Percentiles rank a stretch among this genome's conserved stretches.
phyloP scores from a whole-genome alignment of 1,139 yeast species.

The Candida gigantensis region DNA sequence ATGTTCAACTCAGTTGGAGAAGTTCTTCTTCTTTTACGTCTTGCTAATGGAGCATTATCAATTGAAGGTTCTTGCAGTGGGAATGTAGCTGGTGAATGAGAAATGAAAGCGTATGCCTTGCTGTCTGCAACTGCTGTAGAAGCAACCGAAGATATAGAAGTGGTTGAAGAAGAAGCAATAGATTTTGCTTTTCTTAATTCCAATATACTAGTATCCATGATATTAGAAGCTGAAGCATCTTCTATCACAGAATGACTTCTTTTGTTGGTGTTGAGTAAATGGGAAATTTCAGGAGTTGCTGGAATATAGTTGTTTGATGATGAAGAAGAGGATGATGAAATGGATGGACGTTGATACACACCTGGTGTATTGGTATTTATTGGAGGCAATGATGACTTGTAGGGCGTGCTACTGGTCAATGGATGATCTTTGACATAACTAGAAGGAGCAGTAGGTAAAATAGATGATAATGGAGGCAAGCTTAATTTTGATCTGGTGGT shows the following conservation, averaged over 20 bases:
- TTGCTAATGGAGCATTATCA: constrained; percentile 86
- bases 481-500: constrained; percentile 17
- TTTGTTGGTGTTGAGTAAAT: constrained; percentile 1
- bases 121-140: constrained; percentile 10
- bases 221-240: background rate
- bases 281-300: constrained; percentile 15
- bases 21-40: constrained; percentile 94
- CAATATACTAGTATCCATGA: constrained; percentile 15
- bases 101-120: constrained; percentile 80
- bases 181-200: constrained; percentile 13
- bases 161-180: constrained; percentile 8
- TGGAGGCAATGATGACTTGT: constrained; percentile 26
- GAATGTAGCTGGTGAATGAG: constrained; percentile 86
- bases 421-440: constrained; percentile 30
- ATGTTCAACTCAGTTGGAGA: constrained; percentile 82
- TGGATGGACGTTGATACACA: constrained; percentile 1
- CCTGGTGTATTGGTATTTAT: constrained; percentile 20
- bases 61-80: constrained; percentile 82
- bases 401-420: constrained; percentile 29
- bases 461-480: constrained; percentile 46
- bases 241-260: background rate
- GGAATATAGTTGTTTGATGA: constrained; percentile 6
- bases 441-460: constrained; percentile 26
- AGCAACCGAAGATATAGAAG: constrained; percentile 14
- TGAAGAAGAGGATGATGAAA: constrained; percentile 2